phyloP scores from a whole-genome alignment of 192 early-diverging fungal genomes.

The Obelidium mucronatum region DNA sequence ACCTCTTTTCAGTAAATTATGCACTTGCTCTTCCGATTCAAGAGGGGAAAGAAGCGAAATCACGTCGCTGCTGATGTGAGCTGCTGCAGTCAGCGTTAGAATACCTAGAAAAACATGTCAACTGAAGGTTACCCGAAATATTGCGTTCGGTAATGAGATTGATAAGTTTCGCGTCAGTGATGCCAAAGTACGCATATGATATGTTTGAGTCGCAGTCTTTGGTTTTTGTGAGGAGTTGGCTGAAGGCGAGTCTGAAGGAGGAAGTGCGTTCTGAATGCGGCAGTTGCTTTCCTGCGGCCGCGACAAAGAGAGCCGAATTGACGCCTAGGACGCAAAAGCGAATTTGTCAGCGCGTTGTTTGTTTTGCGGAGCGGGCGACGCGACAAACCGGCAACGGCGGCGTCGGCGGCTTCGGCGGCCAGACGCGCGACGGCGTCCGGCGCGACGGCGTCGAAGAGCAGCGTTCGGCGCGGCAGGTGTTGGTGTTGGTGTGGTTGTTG shows the following conservation, averaged over 20 bases:
- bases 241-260: neutral
- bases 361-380: too few species aligned
- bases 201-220: neutral
- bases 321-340: too few species aligned
- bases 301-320: too few species aligned
- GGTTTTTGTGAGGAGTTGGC: neutral
- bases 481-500: too few species aligned
- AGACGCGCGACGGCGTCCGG: too few species aligned
- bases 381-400: too few species aligned
- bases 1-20: conserved; percentile 5
- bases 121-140: conserved; percentile 8
- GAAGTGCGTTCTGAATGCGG: too few species aligned
- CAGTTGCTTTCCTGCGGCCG: too few species aligned
- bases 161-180: conserved; percentile 22
- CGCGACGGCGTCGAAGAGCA: too few species aligned
- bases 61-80: conserved; percentile 2
- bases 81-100: neutral
- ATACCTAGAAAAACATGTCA: neutral
- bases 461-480: too few species aligned
- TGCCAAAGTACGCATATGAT: conserved; percentile 22
- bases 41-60: neutral
- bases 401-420: too few species aligned
- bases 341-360: too few species aligned
- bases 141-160: conserved; percentile 9
- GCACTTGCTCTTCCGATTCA: neutral